A percentile compares a stretch with the other conserved stretches of the same genome.
These are phyloP conservation scores for Colletotrichum brevisporum DNA, from an alignment of 2,329 filamentous ascomycete genomes.

Conservation along the genomic window DNA sequence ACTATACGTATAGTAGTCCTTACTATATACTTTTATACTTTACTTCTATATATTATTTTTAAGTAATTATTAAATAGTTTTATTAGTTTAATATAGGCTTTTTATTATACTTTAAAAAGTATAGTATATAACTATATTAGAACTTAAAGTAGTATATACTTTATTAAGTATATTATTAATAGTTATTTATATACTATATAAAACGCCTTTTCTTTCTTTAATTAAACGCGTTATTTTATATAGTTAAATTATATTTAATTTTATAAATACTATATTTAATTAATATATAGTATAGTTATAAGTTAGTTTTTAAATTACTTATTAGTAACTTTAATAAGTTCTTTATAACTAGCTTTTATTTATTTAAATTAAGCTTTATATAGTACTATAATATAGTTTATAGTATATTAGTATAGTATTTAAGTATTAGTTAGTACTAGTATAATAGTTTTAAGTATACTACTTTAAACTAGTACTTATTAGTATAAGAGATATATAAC, in stretches of 20 bases:
- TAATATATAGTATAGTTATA: background rate
- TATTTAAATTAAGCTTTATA: background rate
- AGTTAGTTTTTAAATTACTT: background rate
- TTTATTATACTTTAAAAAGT: slow-evolving; percentile 33
- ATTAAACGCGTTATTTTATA: background rate
- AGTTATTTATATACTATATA: background rate
- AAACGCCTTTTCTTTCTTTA: background rate
- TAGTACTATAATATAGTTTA: background rate
- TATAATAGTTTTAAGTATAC: no score
- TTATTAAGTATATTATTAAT: background rate
- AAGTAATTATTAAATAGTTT: slow-evolving; percentile 31
- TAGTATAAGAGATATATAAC: no score
- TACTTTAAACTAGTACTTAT: no score
- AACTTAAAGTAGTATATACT: background rate
- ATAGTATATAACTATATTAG: slow-evolving; percentile 9
- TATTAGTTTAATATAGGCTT: slow-evolving; percentile 6
- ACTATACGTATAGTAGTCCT: slow-evolving; percentile 22
- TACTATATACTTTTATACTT: slow-evolving; percentile 29
- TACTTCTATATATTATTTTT: slow-evolving; percentile 33
- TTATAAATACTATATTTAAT: background rate
- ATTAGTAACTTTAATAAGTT: background rate
- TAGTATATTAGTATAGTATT: background rate
- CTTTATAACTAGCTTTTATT: background rate
- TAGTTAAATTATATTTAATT: background rate
- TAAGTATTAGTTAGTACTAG: background rate